Evolutionary conservation across 306 rosid species (phyloP).

Genomic region (Macrotyloma uniflorum): DNA sequence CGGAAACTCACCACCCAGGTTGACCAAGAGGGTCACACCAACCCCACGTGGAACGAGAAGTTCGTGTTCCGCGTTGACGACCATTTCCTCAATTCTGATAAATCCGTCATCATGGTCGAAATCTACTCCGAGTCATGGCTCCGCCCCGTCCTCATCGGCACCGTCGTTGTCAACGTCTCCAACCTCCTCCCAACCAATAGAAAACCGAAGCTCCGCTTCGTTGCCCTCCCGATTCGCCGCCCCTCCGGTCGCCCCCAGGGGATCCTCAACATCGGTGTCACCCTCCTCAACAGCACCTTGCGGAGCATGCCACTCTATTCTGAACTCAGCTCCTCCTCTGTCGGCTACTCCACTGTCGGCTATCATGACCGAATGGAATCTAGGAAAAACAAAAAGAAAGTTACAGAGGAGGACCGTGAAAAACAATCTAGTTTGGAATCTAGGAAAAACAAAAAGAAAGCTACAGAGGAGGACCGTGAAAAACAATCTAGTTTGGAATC

Average conservation of each 20-base stretch:
- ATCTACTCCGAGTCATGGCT: constrained; percentile 59
- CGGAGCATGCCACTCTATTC: constrained; percentile 74
- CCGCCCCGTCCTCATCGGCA: constrained; percentile 60
- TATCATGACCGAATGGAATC: constrained; percentile 42
- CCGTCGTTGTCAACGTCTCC: constrained; percentile 48
- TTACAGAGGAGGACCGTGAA: neutral
- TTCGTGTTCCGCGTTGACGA: constrained; percentile 71
- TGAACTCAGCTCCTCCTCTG: constrained; percentile 59
- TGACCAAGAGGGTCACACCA: constrained; percentile 55
- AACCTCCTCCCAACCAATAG: constrained; percentile 52
- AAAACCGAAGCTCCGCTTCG: constrained; percentile 52
- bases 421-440: neutral
- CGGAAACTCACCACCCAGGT: constrained; percentile 60
- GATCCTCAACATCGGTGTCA: constrained; percentile 62
- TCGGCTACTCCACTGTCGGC: constrained; percentile 51
- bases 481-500: neutral
- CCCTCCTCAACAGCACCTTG: constrained; percentile 59
- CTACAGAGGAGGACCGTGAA: neutral
- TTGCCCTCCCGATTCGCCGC: constrained; percentile 68
- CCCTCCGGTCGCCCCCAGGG: constrained; percentile 83
- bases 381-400: neutral
- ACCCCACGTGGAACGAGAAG: constrained; percentile 84
- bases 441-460: neutral
- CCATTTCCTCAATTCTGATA: constrained; percentile 43
- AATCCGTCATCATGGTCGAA: constrained; percentile 59